phyloP scores from a whole-genome alignment of 2,329 filamentous ascomycete genomes.

The Clarireedia monteithiana region DNA sequence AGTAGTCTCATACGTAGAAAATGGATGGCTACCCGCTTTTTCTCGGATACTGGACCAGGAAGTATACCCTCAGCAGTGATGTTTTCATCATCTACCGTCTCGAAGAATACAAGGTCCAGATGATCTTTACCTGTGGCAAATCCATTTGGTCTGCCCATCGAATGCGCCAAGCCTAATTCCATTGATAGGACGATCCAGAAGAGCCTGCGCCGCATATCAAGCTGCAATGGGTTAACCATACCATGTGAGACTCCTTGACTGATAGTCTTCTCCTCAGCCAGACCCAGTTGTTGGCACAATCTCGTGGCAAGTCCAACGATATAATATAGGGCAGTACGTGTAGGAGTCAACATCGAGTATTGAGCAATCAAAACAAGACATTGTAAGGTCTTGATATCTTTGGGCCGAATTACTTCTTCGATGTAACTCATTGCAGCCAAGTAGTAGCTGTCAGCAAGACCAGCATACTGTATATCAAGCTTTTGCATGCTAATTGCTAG shows the following conservation, averaged over 20 bases:
- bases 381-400: slow-evolving; percentile 84
- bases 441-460: slow-evolving; percentile 90
- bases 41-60: slow-evolving; percentile 63
- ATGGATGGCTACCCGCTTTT: slow-evolving; percentile 85
- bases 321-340: slow-evolving; percentile 87
- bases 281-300: slow-evolving; percentile 79
- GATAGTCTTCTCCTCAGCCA: slow-evolving; percentile 86
- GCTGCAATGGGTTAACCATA: slow-evolving; percentile 59
- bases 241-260: slow-evolving; percentile 47
- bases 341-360: slow-evolving; percentile 89
- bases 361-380: slow-evolving; percentile 81
- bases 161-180: slow-evolving; percentile 82
- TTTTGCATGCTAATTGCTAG: slow-evolving; percentile 94
- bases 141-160: slow-evolving; percentile 77
- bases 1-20: slow-evolving; percentile 86
- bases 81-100: slow-evolving; percentile 71
- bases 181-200: slow-evolving; percentile 85
- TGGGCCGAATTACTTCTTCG: slow-evolving; percentile 75
- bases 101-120: slow-evolving; percentile 80
- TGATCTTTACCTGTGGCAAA: slow-evolving; percentile 77
- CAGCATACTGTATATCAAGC: slow-evolving; percentile 81
- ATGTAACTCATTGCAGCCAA: slow-evolving; percentile 79
- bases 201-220: slow-evolving; percentile 83
- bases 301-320: slow-evolving; percentile 82
- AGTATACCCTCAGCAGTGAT: slow-evolving; percentile 73